phyloP scores from a whole-genome alignment of 306 rosid genomes.

The Carpinus fangiana region DNA sequence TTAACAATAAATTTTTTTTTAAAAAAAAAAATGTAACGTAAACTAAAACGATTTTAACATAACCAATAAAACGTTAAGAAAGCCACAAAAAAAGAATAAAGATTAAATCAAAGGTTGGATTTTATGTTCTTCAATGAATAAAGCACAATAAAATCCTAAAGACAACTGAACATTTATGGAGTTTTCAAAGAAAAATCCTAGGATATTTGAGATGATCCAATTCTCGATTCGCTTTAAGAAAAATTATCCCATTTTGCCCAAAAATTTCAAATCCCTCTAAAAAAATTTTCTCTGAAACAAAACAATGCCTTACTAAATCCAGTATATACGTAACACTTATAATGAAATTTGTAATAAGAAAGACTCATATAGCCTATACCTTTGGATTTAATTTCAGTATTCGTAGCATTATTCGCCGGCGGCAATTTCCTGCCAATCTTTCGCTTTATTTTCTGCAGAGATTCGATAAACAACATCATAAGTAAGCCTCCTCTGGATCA shows the following conservation, averaged over 20 bases:
- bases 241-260: background rate
- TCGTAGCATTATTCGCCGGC: slow-evolving; percentile 79
- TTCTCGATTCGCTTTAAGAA: too few relatives aligned
- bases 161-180: too few relatives aligned
- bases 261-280: background rate
- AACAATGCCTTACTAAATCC: background rate
- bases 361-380: slow-evolving; percentile 36
- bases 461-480: background rate
- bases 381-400: slow-evolving; percentile 79
- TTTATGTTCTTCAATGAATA: too few relatives aligned
- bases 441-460: slow-evolving; percentile 70
- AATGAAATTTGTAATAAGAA: background rate
- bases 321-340: background rate
- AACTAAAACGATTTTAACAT: too few relatives aligned
- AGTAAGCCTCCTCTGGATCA: slow-evolving; percentile 7
- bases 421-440: slow-evolving; percentile 88
- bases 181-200: too few relatives aligned
- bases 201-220: too few relatives aligned
- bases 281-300: background rate
- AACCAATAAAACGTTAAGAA: too few relatives aligned
- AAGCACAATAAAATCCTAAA: too few relatives aligned
- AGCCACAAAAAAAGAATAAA: too few relatives aligned
- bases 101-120: too few relatives aligned
- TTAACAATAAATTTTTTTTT: too few relatives aligned
- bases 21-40: background rate